Percentiles rank a stretch among this genome's conserved stretches.
Evolutionary conservation across 2,329 filamentous ascomycete genomes (phyloP).

Genomic region (Colletotrichum navitas): DNA sequence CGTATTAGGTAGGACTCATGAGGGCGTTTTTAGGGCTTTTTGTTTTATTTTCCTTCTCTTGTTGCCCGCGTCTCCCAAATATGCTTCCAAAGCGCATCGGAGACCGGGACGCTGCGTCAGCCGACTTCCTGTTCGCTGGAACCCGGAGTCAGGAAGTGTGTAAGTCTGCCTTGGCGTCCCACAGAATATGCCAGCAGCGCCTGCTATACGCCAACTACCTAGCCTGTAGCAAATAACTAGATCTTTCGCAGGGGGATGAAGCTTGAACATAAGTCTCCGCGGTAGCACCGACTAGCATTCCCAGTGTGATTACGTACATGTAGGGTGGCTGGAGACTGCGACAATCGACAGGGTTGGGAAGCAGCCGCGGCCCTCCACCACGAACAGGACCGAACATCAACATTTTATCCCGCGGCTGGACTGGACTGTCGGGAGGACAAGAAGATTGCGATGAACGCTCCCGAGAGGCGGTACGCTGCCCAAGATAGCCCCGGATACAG

Average conservation of each 20-base stretch:
- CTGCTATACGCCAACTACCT: not conserved
- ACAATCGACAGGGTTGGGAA: not conserved
- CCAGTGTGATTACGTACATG: not conserved
- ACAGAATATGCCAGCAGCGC: not conserved
- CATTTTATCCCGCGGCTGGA: not conserved
- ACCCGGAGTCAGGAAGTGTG: not conserved
- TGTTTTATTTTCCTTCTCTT: not conserved
- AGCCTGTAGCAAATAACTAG: not conserved
- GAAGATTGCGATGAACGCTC: not conserved
- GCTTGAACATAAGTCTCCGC: not conserved
- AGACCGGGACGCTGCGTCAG: constrained; percentile 15
- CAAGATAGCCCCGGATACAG: not conserved
- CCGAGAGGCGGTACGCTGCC: not conserved
- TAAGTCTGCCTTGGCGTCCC: constrained; percentile 25
- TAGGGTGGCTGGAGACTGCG: not conserved
- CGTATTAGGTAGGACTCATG: not conserved
- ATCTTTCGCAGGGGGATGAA: not conserved
- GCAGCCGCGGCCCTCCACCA: too few species aligned
- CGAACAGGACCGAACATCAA: not conserved
- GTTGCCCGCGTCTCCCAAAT: not conserved
- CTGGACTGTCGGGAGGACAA: too few species aligned
- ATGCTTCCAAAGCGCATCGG: not conserved
- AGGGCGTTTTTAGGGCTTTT: not conserved
- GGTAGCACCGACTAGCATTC: not conserved
- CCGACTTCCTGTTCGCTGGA: not conserved